Conservation (phyloP, 768 basidiomycete genomes). For the Kwoniella newhampshirensis region DNA sequence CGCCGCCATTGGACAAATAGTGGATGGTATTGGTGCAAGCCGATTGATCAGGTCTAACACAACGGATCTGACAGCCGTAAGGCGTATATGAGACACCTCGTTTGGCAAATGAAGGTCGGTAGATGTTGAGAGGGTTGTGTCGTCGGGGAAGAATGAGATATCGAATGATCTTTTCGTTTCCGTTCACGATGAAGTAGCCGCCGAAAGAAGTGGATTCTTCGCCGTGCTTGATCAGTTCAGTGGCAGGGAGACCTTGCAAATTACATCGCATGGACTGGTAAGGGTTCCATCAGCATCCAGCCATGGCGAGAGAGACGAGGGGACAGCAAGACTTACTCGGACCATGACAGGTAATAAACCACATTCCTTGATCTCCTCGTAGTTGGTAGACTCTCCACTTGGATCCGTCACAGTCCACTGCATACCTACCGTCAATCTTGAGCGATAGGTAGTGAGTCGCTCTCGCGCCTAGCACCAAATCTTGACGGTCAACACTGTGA, state of each 20-base stretch:
- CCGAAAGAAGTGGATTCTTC: conserved; percentile 99
- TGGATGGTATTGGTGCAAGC: conserved; percentile 94
- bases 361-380: conserved; percentile 74
- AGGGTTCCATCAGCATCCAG: not conserved
- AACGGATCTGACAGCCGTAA: conserved; percentile 92
- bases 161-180: conserved; percentile 96
- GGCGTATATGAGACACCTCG: conserved; percentile 94
- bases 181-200: conserved; percentile 97
- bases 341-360: conserved; percentile 96
- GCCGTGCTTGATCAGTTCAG: conserved; percentile 80
- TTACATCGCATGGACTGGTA: conserved; percentile 85
- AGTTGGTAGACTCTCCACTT: conserved; percentile 62
- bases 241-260: conserved; percentile 76
- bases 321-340: conserved; percentile 78
- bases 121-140: conserved; percentile 89
- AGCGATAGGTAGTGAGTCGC: conserved; percentile 85
- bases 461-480: conserved; percentile 71
- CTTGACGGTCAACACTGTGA: no score
- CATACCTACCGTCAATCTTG: conserved; percentile 80
- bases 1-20: conserved; percentile 91
- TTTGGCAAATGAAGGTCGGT: conserved; percentile 84
- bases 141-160: conserved; percentile 92
- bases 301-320: not conserved
- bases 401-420: conserved; percentile 68
- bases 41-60: conserved; percentile 88